Conservation (phyloP, 2,329 filamentous ascomycete species). For the Trichoderma sp. region DNA sequence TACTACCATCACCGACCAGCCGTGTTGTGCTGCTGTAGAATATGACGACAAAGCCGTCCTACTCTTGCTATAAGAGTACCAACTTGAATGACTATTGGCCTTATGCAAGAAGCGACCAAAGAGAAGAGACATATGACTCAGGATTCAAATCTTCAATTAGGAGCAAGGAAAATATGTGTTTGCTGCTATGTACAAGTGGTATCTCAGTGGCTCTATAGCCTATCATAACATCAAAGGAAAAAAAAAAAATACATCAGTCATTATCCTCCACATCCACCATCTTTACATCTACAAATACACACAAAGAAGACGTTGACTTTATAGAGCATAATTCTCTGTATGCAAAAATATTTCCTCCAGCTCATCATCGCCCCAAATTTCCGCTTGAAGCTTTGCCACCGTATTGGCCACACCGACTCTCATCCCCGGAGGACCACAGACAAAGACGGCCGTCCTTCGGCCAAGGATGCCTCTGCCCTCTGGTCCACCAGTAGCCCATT, state of each 20-base stretch:
- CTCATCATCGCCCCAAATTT: constrained; percentile 76
- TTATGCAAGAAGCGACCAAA: not conserved
- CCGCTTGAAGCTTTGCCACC: constrained; percentile 77
- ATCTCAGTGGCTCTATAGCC: constrained; percentile 24
- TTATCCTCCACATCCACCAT: not conserved
- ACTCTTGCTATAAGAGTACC: not conserved
- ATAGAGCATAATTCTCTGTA: constrained; percentile 92
- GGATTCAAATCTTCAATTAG: not conserved
- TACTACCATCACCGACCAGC: not conserved
- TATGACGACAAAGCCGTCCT: not conserved
- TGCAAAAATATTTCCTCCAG: constrained; percentile 92
- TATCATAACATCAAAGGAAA: constrained; percentile 12
- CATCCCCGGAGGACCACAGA: constrained; percentile 88
- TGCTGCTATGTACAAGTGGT: constrained; percentile 21
- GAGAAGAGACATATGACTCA: not conserved
- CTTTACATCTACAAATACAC: constrained; percentile 16
- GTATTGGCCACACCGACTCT: constrained; percentile 83
- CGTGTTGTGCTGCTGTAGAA: not conserved
- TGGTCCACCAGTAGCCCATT: constrained; percentile 72
- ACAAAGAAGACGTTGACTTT: not conserved
- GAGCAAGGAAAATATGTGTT: constrained; percentile 4
- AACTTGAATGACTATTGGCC: not conserved
- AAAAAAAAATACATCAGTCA: constrained; percentile 20
- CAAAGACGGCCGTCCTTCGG: constrained; percentile 81
- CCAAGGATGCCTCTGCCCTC: constrained; percentile 73